phyloP scores from a whole-genome alignment of 169 alveolate genomes.

The Perkinsus olseni region DNA sequence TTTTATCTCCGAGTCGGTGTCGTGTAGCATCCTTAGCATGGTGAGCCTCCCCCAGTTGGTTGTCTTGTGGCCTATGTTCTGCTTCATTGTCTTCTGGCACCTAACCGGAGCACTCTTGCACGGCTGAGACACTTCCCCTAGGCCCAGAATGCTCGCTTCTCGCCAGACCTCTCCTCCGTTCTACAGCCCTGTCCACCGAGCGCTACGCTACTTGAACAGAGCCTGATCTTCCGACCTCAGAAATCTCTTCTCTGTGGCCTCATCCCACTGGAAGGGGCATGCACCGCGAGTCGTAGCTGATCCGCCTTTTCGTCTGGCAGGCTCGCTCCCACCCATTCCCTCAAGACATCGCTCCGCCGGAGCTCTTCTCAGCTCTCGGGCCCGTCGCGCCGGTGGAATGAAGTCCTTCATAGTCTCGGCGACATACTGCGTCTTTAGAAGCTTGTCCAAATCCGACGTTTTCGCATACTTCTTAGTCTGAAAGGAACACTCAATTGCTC shows the following conservation, averaged over 20 bases:
- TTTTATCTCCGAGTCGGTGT: background rate
- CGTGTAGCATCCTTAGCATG: background rate
- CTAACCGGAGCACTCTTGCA: background rate
- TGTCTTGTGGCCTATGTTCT: background rate
- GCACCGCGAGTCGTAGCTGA: background rate
- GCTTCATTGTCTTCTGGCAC: background rate
- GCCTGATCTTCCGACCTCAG: background rate
- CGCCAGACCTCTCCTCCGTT: too few species aligned
- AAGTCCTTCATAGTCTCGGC: background rate
- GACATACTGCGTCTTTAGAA: background rate
- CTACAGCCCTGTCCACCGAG: too few species aligned
- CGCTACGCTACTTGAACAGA: too few species aligned
- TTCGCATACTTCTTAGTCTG: background rate
- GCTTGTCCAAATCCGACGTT: background rate
- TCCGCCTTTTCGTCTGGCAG: background rate
- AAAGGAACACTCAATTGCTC: background rate
- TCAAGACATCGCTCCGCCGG: background rate
- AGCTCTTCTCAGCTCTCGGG: background rate
- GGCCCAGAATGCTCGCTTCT: too few species aligned
- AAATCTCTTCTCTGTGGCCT: background rate
- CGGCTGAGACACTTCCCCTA: too few species aligned
- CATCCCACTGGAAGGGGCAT: background rate
- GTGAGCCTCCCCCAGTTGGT: background rate
- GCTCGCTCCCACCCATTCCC: background rate
- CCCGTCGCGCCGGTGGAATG: background rate